Evolutionary conservation across 2,329 filamentous ascomycete species (phyloP), one percentile per base, ranked within the genome.

Genomic region (Coccinonectria pachysandricola): DNA sequence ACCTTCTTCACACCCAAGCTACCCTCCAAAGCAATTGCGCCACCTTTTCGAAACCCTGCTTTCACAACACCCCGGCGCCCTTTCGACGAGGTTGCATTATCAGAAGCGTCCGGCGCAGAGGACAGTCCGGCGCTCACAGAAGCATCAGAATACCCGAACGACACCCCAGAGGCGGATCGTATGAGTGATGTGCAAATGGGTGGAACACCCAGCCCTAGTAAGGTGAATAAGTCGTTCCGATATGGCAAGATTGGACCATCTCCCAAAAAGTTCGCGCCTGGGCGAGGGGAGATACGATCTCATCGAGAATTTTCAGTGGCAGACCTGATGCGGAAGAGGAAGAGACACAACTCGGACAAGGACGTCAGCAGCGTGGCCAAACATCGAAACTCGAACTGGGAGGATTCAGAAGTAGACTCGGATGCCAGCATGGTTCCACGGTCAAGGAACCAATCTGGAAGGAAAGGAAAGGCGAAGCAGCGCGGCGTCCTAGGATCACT

Each of bases 1-100:
- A 59, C 61, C 8, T 50, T 60, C 21, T 68, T 71, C 43, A 59
- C 57, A 15, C 59, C 64, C 5, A 52, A 58, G 22, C 35, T 64
- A 4, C 47, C 56, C 5, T 53, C 54, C 28, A 54, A 56, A 19
- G 53, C 58, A 23, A 54, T 58, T 1, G 67, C 64, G 0, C 57
- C 68, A 9, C 58, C 64, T 1, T 78, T 78, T 36, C 67, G 73
- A 12, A 78, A 78, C 38, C 69, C 73, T 1, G 66, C 72, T 3
- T 79, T 79, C 37, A 75, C 68, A 3, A 79, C 74, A 0, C 74
- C 73, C 1, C 66, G 74, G 24, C 70, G 65, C 31, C 63, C 67
- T 0, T 58, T 68, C 32, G 70, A 76, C 18, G 60, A 69, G 17
- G 54, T 64, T 10, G 45, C 59, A 3, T 52, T 69, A 24, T 72